Conservation (phyloP, 306 rosid genomes). For the Begonia masoniana region DNA sequence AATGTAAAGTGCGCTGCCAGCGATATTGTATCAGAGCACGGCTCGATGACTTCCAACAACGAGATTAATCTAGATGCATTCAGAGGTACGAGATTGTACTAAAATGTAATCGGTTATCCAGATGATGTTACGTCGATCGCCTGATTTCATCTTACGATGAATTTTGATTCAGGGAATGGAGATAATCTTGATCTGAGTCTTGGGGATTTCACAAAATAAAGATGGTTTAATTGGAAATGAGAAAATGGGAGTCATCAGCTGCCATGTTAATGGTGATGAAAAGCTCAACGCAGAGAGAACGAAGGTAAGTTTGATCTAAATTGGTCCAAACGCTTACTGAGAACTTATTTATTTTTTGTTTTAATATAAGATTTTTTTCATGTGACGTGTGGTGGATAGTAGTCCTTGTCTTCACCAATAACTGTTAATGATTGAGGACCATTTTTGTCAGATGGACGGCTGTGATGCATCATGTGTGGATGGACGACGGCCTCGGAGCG, state of each 20-base stretch:
- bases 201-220: slow-evolving; percentile 30
- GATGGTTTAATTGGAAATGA: slow-evolving; percentile 12
- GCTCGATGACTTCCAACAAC: slow-evolving; percentile 12
- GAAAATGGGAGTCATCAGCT: slow-evolving; percentile 7
- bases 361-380: neutral
- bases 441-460: slow-evolving; percentile 17
- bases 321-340: neutral
- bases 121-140: neutral
- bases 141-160: neutral
- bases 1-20: slow-evolving; percentile 10
- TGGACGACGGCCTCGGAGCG: slow-evolving; percentile 13
- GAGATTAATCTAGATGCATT: slow-evolving; percentile 9
- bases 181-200: slow-evolving; percentile 45
- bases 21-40: slow-evolving; percentile 11
- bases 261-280: slow-evolving; percentile 11
- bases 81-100: neutral
- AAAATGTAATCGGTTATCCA: too few relatives aligned
- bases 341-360: neutral
- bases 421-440: slow-evolving; percentile 5
- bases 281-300: slow-evolving; percentile 14
- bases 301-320: slow-evolving; percentile 8
- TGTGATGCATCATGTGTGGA: slow-evolving; percentile 3
- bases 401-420: neutral
- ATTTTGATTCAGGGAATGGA: slow-evolving; percentile 17
- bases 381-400: neutral